Base-by-base conservation (phyloP, 2,329 filamentous ascomycete genomes). In the Colletotrichum theobromicola region DNA sequence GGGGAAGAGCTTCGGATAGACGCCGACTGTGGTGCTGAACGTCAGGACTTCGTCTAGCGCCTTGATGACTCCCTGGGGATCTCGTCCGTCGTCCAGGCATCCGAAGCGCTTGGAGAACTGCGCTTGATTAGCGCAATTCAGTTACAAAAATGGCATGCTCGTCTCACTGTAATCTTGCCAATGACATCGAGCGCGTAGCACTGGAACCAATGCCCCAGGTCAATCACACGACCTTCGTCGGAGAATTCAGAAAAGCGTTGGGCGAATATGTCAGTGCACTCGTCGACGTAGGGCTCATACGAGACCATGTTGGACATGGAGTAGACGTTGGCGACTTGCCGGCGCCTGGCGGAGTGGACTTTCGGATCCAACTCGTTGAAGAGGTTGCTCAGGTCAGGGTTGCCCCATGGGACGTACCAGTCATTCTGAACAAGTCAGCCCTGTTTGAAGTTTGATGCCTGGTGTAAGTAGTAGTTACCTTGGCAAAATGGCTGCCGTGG, bases 121-220 rank as follows among this genome's bases (percentile, higher is more conserved):
- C 8, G 0, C 10, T 34, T 5, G 6, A 13, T 30, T 1, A 60
- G 26, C 16, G 13, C 6, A 7, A 13, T 2, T 42, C 16, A 37
- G 18, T 16, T 37, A 16, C 8, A 42, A 4, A 4, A 3, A 10
- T 3, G 35, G 1, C 16, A n/a, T n/a, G 18, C 10, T 8, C 0
- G 18, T 3, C 5, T 77, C 78, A 18, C 79, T 82, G 60, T 80
- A 80, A 90, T 88, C 42, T 86, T 83, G 1, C 88, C 88, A 37
- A 91, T 89, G 2, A 90, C 87, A 62, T 90, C 87, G 57, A 88
- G 87, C 0, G 86, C 86, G 68, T 85, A 89, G 75, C 82, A 88
- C 74, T 88, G 87, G 24, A 88, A 79, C 83, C 85, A 87, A 60
- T 84, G 80, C 1, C 78, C 78, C 55, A 88, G 75, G 75, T 90